A percentile compares a stretch with the other conserved stretches of the same genome.
Conservation (phyloP, 495 filamentous ascomycete genomes). For the Glonium stellatum region DNA sequence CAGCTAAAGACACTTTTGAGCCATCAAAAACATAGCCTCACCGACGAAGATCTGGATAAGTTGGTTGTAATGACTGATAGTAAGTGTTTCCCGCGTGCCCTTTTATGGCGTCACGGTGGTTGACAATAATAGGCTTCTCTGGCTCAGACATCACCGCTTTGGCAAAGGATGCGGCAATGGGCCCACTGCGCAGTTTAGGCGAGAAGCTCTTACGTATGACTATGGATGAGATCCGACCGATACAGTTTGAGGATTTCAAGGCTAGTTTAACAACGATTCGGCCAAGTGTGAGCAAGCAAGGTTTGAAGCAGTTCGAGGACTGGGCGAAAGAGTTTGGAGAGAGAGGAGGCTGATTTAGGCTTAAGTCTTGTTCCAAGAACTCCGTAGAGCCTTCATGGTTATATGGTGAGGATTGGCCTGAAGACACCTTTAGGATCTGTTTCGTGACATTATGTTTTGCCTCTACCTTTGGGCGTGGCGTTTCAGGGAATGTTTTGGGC, state of each 20-base stretch:
- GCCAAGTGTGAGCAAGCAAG: slow-evolving; percentile 81
- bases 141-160: slow-evolving; percentile 96
- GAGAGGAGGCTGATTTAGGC: slow-evolving; percentile 52
- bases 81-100: slow-evolving; percentile 39
- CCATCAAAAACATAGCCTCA: slow-evolving; percentile 81
- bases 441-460: background rate
- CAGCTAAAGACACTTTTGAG: slow-evolving; percentile 73
- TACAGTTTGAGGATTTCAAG: slow-evolving; percentile 75
- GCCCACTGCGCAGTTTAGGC: slow-evolving; percentile 82
- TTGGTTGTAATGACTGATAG: slow-evolving; percentile 83
- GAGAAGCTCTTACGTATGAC: slow-evolving; percentile 84
- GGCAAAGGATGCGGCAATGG: slow-evolving; percentile 98
- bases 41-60: slow-evolving; percentile 61
- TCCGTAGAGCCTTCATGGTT: background rate
- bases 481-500: background rate
- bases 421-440: too few species aligned
- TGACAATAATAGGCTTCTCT: slow-evolving; percentile 66
- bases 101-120: background rate
- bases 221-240: slow-evolving; percentile 89
- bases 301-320: slow-evolving; percentile 80
- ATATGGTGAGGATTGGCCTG: background rate
- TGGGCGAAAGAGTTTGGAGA: slow-evolving; percentile 95
- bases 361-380: background rate
- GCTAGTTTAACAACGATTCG: slow-evolving; percentile 78
- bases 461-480: background rate